Evolutionary conservation across 805 yeast genomes (phyloP).

Genomic region (Yarrowia sp.): DNA sequence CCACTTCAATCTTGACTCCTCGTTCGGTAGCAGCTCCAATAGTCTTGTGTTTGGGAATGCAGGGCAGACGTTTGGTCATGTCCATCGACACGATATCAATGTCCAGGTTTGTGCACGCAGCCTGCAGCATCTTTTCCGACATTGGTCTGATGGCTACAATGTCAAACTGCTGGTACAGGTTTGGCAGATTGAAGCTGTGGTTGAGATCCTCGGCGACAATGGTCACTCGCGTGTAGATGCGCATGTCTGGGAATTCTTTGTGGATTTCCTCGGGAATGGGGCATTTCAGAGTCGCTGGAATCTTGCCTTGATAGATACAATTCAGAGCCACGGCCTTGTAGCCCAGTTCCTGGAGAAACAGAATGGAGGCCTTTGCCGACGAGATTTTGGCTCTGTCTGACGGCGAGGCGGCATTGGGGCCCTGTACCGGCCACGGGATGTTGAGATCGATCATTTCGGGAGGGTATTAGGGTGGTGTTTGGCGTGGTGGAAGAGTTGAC

Average conservation of each 20-base stretch:
- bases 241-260: conserved; percentile 53
- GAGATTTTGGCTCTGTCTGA: conserved; percentile 12
- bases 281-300: conserved; percentile 46
- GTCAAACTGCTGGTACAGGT: conserved; percentile 64
- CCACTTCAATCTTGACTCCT: conserved; percentile 83
- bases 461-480: too few relatives aligned
- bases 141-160: conserved; percentile 80
- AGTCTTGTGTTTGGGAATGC: conserved; percentile 80
- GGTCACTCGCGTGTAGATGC: conserved; percentile 74
- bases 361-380: conserved; percentile 22
- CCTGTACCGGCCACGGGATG: conserved; percentile 35
- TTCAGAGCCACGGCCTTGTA: conserved; percentile 82
- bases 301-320: conserved; percentile 50
- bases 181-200: conserved; percentile 67
- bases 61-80: conserved; percentile 69
- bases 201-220: conserved; percentile 77
- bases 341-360: conserved; percentile 51
- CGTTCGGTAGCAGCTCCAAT: conserved; percentile 82
- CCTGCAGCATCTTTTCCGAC: conserved; percentile 77
- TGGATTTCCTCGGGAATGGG: conserved; percentile 53
- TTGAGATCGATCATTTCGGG: conserved; percentile 33
- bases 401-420: conserved; percentile 24
- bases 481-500: background rate
- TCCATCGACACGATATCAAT: conserved; percentile 82
- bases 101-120: conserved; percentile 77